Percentiles rank a stretch among this genome's conserved stretches.
phyloP scores from a whole-genome alignment of 257 asterid genomes.

The Ilex aquifolium region DNA sequence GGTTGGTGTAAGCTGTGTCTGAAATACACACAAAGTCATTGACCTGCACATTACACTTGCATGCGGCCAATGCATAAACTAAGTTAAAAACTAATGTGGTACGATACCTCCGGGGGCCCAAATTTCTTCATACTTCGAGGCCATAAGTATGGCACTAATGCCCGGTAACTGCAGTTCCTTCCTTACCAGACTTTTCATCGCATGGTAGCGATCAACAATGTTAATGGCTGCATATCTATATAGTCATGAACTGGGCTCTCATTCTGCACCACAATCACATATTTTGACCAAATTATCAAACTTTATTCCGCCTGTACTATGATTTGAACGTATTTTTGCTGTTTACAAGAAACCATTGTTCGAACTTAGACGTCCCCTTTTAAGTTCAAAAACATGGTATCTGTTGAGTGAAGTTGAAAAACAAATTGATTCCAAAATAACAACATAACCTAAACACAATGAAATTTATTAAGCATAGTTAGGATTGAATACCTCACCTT shows the following conservation, averaged over 20 bases:
- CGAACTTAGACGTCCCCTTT: no score
- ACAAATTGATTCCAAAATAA: background rate
- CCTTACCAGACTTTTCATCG: slow-evolving; percentile 33
- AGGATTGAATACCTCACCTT: slow-evolving; percentile 48
- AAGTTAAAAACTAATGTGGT: no score
- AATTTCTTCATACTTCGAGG: slow-evolving; percentile 91
- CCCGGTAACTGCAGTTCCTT: slow-evolving; percentile 81
- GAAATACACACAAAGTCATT: slow-evolving; percentile 66
- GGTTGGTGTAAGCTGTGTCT: slow-evolving; percentile 50
- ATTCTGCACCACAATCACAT: slow-evolving; percentile 31
- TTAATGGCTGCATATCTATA: slow-evolving; percentile 71
- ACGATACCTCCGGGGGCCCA: slow-evolving; percentile 87
- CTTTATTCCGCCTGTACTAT: no score
- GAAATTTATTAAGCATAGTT: background rate
- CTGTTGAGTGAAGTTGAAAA: no score
- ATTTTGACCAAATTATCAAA: no score
- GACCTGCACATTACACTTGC: slow-evolving; percentile 34
- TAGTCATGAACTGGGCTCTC: slow-evolving; percentile 64
- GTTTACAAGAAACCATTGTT: no score
- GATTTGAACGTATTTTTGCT: no score
- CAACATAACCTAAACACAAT: background rate
- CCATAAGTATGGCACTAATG: slow-evolving; percentile 71
- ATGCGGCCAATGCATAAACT: no score
- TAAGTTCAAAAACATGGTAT: no score
- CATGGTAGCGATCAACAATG: slow-evolving; percentile 74